These are phyloP conservation scores for Cicer yamashitae DNA, from an alignment of 306 rosid species.

Conservation along the genomic window DNA sequence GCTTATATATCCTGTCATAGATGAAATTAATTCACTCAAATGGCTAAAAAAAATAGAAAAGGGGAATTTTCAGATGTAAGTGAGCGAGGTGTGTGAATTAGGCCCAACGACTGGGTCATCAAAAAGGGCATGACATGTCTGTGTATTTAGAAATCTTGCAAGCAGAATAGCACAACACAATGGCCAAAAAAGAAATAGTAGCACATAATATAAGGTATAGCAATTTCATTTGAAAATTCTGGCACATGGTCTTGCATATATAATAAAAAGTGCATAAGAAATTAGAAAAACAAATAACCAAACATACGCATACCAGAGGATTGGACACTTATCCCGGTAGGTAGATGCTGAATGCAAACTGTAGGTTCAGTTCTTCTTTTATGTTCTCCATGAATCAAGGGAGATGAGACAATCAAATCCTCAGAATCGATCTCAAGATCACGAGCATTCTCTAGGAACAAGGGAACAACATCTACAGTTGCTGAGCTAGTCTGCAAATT, in stretches of 20 bases:
- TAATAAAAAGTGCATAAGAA: background rate
- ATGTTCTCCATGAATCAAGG: slow-evolving; percentile 51
- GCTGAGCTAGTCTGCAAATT: slow-evolving; percentile 66
- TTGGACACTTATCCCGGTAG: slow-evolving; percentile 67
- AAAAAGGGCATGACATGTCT: background rate
- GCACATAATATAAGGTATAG: slow-evolving; percentile 5
- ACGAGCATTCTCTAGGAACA: slow-evolving; percentile 57
- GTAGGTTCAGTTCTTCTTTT: slow-evolving; percentile 47
- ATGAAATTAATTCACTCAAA: no score
- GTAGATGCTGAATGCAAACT: slow-evolving; percentile 72
- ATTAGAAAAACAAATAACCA: background rate
- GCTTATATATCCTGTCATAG: no score
- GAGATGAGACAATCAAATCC: slow-evolving; percentile 59
- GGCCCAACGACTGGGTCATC: no score
- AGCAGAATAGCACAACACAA: slow-evolving; percentile 15
- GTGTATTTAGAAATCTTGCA: background rate
- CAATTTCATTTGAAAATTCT: background rate
- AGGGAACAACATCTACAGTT: slow-evolving; percentile 74
- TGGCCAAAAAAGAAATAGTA: background rate
- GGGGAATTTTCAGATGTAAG: no score
- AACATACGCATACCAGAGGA: slow-evolving; percentile 62
- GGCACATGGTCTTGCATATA: no score
- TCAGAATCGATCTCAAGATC: slow-evolving; percentile 59
- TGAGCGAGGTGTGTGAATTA: no score
- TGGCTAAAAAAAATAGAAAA: no score